These are phyloP conservation scores for Rubia tinctorum DNA, from an alignment of 305 asterid species.

Conservation along the genomic window DNA sequence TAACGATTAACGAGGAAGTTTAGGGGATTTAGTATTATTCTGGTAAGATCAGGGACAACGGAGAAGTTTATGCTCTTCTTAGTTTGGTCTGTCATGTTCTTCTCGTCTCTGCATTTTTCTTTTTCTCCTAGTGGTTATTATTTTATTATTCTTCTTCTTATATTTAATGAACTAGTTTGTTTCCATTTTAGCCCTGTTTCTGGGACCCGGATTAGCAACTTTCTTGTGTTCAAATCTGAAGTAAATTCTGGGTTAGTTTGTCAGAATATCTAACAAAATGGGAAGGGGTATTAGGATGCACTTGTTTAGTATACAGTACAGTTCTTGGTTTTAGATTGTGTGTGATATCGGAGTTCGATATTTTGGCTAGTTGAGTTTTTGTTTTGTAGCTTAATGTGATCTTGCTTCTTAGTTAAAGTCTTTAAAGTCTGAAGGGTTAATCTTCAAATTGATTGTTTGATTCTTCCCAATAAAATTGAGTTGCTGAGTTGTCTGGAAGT, in stretches of 20 bases:
- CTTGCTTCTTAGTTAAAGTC: not conserved
- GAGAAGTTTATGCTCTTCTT: slow-evolving; percentile 32
- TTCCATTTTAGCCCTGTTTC: not conserved
- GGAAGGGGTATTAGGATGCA: not conserved
- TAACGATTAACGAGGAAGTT: not conserved
- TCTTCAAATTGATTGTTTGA: not conserved
- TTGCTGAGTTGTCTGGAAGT: not conserved
- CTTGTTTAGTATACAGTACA: not conserved
- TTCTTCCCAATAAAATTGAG: not conserved
- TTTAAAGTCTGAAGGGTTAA: not conserved
- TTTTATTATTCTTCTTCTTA: no score
- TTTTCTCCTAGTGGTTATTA: slow-evolving; percentile 46
- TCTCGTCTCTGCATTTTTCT: slow-evolving; percentile 35
- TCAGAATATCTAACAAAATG: not conserved
- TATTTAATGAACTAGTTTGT: not conserved
- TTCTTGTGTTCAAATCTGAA: not conserved
- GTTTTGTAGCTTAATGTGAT: not conserved
- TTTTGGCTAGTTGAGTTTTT: not conserved
- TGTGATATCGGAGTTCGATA: not conserved
- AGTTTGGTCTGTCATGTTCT: slow-evolving; percentile 19
- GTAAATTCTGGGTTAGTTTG: not conserved
- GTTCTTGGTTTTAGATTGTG: not conserved
- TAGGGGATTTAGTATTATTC: not conserved
- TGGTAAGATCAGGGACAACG: slow-evolving; percentile 27
- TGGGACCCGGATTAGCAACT: slow-evolving; percentile 4